Conservation (phyloP, 108 stramenopile species). For the Cylindrotheca closterium region DNA sequence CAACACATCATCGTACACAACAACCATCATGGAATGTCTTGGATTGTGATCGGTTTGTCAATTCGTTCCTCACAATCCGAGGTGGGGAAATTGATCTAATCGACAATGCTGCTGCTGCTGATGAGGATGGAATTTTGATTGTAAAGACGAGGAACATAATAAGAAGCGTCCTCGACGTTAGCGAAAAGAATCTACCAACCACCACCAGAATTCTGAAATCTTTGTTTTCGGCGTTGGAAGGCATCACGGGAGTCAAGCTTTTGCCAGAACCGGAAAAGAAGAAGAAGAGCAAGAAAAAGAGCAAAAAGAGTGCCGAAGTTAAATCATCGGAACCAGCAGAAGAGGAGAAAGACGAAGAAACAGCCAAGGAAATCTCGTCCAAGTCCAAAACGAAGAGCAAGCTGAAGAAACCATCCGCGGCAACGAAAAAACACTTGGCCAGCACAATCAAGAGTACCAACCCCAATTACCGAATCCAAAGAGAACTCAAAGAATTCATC, state of each 20-base stretch:
- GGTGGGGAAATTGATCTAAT: slow-evolving; percentile 25
- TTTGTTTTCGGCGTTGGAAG: slow-evolving; percentile 27
- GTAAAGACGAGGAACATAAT: slow-evolving; percentile 39
- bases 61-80: slow-evolving; percentile 1
- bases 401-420: slow-evolving; percentile 36
- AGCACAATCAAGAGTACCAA: slow-evolving; percentile 59
- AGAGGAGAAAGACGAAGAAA: slow-evolving; percentile 16
- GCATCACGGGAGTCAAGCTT: slow-evolving; percentile 27
- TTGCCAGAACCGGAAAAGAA: slow-evolving; percentile 26
- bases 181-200: slow-evolving; percentile 31
- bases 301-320: slow-evolving; percentile 12
- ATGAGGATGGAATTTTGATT: slow-evolving; percentile 20
- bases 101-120: slow-evolving; percentile 17
- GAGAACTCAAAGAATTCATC: slow-evolving; percentile 84
- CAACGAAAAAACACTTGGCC: slow-evolving; percentile 59
- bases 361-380: slow-evolving; percentile 6
- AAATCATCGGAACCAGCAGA: slow-evolving; percentile 5
- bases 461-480: slow-evolving; percentile 85
- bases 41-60: no score
- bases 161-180: slow-evolving; percentile 34
- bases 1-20: no score
- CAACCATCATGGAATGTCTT: no score
- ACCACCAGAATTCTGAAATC: slow-evolving; percentile 17
- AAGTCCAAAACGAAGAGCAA: slow-evolving; percentile 20
- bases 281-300: slow-evolving; percentile 34